Evolutionary conservation across 371 early-diverging fungal genomes (phyloP).

Genomic region (Mortierella sp.): DNA sequence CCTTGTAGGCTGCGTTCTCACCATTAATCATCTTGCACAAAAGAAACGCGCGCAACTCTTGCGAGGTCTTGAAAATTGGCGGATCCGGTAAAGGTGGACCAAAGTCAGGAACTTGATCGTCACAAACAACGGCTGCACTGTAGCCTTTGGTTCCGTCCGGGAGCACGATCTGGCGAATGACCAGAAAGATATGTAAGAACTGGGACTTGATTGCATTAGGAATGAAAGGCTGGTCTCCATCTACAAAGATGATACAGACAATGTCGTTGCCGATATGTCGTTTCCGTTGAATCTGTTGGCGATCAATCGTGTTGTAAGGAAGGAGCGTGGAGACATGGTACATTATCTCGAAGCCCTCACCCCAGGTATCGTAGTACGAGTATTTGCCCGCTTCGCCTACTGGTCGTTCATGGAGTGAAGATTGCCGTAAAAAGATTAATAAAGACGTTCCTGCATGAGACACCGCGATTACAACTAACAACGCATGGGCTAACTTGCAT

Average conservation of each 20-base stretch:
- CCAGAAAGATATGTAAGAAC: conserved; percentile 78
- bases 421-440: no score
- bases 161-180: conserved; percentile 63
- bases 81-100: conserved; percentile 75
- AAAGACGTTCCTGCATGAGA: no score
- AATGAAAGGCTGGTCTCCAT: conserved; percentile 69
- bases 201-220: conserved; percentile 75
- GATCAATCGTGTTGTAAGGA: conserved; percentile 75
- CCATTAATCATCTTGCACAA: conserved; percentile 80
- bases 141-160: conserved; percentile 56
- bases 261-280: conserved; percentile 90
- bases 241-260: conserved; percentile 78
- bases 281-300: conserved; percentile 86
- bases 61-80: conserved; percentile 62
- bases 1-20: conserved; percentile 79
- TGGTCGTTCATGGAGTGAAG: no score
- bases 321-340: conserved; percentile 87
- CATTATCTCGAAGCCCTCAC: conserved; percentile 87
- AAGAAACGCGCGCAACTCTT: conserved; percentile 67
- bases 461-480: no score
- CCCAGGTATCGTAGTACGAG: conserved; percentile 76
- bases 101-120: conserved; percentile 70
- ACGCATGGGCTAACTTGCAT: no score
- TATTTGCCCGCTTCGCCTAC: conserved; percentile 79
- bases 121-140: conserved; percentile 64